phyloP scores from a whole-genome alignment of 2,329 filamentous ascomycete genomes.

The Grosmannia huntii region DNA sequence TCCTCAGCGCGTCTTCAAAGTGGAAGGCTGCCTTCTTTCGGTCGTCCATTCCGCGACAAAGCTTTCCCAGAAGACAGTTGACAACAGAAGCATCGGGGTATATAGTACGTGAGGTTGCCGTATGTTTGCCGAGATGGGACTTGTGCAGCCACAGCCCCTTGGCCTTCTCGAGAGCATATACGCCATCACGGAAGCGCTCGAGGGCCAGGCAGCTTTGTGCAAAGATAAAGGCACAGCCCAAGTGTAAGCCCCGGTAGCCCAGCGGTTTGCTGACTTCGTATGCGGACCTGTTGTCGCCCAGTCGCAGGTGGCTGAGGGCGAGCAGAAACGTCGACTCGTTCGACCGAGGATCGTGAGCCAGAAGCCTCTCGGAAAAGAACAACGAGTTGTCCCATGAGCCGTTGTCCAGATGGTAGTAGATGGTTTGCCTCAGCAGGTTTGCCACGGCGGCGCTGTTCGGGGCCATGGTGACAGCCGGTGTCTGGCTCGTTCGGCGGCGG shows the following conservation, averaged over 20 bases:
- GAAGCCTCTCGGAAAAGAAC: slow-evolving; percentile 80
- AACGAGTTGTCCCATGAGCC: slow-evolving; percentile 79
- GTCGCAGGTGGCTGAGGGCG: slow-evolving; percentile 70
- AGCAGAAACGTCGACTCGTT: slow-evolving; percentile 73
- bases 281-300: slow-evolving; percentile 73
- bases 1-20: slow-evolving; percentile 78
- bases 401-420: slow-evolving; percentile 73
- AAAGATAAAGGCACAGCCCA: slow-evolving; percentile 85
- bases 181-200: slow-evolving; percentile 68
- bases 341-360: slow-evolving; percentile 70
- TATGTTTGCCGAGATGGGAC: slow-evolving; percentile 73
- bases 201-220: slow-evolving; percentile 77
- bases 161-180: slow-evolving; percentile 71
- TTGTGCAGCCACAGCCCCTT: slow-evolving; percentile 62
- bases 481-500: background rate
- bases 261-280: slow-evolving; percentile 68
- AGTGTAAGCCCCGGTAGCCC: slow-evolving; percentile 57
- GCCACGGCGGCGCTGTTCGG: slow-evolving; percentile 37
- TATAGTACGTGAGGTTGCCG: slow-evolving; percentile 58
- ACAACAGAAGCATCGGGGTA: slow-evolving; percentile 74
- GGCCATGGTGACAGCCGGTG: slow-evolving; percentile 30
- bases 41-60: slow-evolving; percentile 72
- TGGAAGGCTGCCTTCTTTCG: slow-evolving; percentile 72
- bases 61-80: slow-evolving; percentile 73
- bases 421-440: slow-evolving; percentile 42